A percentile compares a stretch with the other conserved stretches of the same genome.
phyloP scores from a whole-genome alignment of 2,329 filamentous ascomycete genomes.

The Talaromyces sp. region DNA sequence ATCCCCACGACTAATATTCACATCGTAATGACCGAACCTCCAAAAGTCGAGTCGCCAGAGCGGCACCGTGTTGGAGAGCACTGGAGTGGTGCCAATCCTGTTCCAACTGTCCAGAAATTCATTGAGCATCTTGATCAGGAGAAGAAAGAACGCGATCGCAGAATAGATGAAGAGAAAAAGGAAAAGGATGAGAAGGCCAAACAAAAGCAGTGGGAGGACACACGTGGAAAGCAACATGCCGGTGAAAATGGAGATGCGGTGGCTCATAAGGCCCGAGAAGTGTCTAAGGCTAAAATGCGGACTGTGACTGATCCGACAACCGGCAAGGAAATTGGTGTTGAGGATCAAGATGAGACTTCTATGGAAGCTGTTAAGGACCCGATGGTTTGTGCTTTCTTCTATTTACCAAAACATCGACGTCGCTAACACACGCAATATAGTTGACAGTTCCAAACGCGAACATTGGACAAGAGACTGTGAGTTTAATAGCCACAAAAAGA shows the following conservation, averaged over 20 bases:
- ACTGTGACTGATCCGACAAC: slow-evolving; percentile 85
- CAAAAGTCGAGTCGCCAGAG: slow-evolving; percentile 16
- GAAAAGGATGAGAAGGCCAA: slow-evolving; percentile 14
- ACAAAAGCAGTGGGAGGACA: slow-evolving; percentile 13
- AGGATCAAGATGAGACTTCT: slow-evolving; percentile 73
- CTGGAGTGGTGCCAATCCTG: slow-evolving; percentile 80
- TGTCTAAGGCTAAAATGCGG: slow-evolving; percentile 53
- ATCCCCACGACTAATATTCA: neutral
- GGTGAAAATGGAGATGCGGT: slow-evolving; percentile 49
- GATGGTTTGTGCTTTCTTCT: slow-evolving; percentile 52
- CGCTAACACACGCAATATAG: slow-evolving; percentile 44
- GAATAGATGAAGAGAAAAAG: slow-evolving; percentile 63
- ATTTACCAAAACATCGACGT: too few relatives aligned
- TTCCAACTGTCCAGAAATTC: slow-evolving; percentile 86
- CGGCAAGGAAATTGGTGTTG: slow-evolving; percentile 81
- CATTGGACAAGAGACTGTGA: slow-evolving; percentile 69
- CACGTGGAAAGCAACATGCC: slow-evolving; percentile 33
- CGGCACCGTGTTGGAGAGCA: slow-evolving; percentile 62
- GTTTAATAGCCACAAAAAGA: slow-evolving; percentile 20
- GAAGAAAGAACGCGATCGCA: slow-evolving; percentile 73
- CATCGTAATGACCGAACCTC: neutral
- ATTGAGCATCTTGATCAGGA: slow-evolving; percentile 76
- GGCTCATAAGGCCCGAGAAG: slow-evolving; percentile 52
- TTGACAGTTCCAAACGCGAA: slow-evolving; percentile 90
- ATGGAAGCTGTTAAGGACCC: slow-evolving; percentile 73